These are phyloP conservation scores for Tylopilus sp. DNA, from an alignment of 1,284 basidiomycete genomes.

Conservation along the genomic window DNA sequence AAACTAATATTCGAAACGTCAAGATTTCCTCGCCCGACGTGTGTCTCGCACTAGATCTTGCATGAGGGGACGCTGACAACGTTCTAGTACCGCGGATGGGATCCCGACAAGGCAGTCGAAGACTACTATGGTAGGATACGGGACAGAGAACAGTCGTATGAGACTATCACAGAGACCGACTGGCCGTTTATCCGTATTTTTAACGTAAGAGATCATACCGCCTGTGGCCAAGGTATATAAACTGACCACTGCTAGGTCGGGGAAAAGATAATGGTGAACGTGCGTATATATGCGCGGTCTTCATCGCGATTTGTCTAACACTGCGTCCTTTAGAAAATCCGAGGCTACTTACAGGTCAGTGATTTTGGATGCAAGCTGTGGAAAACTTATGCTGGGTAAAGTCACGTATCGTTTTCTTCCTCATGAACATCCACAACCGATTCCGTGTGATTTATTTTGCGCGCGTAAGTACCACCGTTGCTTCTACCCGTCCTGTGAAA, in stretches of 20 bases:
- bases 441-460: constrained; percentile 93
- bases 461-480: constrained; percentile 50
- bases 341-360: constrained; percentile 76
- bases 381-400: constrained; percentile 34
- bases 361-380: neutral
- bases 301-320: neutral
- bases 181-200: constrained; percentile 96
- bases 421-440: constrained; percentile 97
- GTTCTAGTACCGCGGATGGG: constrained; percentile 84
- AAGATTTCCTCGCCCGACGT: constrained; percentile 98
- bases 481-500: neutral
- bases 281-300: constrained; percentile 32
- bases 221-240: neutral
- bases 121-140: constrained; percentile 91
- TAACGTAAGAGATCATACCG: constrained; percentile 57
- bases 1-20: constrained; percentile 92
- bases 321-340: constrained; percentile 61
- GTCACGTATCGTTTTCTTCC: constrained; percentile 92
- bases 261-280: constrained; percentile 90
- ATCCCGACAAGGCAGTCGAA: constrained; percentile 84
- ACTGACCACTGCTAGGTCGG: constrained; percentile 58
- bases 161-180: constrained; percentile 79
- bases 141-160: constrained; percentile 85
- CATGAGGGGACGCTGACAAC: neutral
- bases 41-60: constrained; percentile 31